Evolutionary conservation across 371 early-diverging fungal genomes (phyloP), one percentile per base, ranked within the genome.

Genomic region (Smittium culicis): DNA sequence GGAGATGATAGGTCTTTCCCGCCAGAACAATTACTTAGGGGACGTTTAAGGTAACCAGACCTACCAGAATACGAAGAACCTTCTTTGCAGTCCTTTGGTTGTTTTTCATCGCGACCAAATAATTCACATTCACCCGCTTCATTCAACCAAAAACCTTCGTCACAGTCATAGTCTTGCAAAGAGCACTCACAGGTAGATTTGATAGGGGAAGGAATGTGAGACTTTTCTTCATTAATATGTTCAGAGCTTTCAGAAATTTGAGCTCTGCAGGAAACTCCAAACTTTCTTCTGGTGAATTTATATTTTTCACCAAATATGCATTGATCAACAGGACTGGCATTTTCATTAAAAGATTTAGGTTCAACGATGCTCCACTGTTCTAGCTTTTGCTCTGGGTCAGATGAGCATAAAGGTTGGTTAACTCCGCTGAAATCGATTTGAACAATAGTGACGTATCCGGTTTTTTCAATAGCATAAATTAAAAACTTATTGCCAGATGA

Each of bases 121-220:
- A 80, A 76, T 1, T 73, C 73, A 58, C 90, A 91, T 57, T 81
- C 74, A 55, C 87, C 85, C 14, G 80, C 67, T 57, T 78, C 79
- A 57, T 86, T 80, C 27, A 81, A 80, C 84, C 86, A 89, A 71
- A 86, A 91, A n/a, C 85, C 85, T 76, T 83, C 80, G 29, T 86
- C 90, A 69, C 89, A 79, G 65, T 79, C 79, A 29, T 54, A 79
- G 66, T 79, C 79, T 35, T 54, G 55, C 5, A 66, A 16, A 0
- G 71, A 62, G 57, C 79, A 79, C 54, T 70, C 70, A 65, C 79
- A 79, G 28, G 59, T 33, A 20, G 45, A 67, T 17, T 28, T 45
- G 30, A 14, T 24, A 17, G 63, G 54, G 2, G 29, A 20, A 35
- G 32, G 34, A 35, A 64, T 35, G 3, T 16, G 14, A 27, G 32